phyloP scores from a whole-genome alignment of 2,329 filamentous ascomycete species.

The Salinomyces thailandicus region DNA sequence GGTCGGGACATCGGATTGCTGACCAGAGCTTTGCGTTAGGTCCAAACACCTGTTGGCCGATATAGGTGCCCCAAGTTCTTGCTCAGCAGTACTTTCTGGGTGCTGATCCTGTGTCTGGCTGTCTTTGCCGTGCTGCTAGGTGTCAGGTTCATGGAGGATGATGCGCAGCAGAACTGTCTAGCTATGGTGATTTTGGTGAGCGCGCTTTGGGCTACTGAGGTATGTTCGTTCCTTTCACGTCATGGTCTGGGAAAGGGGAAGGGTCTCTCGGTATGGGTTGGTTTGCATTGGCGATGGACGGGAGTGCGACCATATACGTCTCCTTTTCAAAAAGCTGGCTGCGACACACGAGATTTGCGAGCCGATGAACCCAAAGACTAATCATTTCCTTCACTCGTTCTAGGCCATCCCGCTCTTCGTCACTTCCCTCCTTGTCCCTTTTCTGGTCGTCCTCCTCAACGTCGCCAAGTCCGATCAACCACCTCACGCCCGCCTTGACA shows the following conservation, averaged over 20 bases:
- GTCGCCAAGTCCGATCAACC: constrained; percentile 71
- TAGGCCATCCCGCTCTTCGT: constrained; percentile 93
- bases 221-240: no score
- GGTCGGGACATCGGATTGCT: no score
- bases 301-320: no score
- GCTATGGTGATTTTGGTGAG: constrained; percentile 91
- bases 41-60: constrained; percentile 69
- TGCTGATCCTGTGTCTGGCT: constrained; percentile 57
- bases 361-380: not conserved
- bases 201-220: constrained; percentile 91
- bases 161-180: constrained; percentile 91
- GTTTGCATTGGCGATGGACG: no score
- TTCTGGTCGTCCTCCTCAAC: constrained; percentile 75
- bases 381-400: constrained; percentile 1
- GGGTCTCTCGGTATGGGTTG: no score
- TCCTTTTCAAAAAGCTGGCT: constrained; percentile 1
- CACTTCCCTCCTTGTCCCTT: constrained; percentile 85
- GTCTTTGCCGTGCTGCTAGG: constrained; percentile 66
- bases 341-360: no score
- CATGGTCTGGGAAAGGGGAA: no score
- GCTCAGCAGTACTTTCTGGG: constrained; percentile 69
- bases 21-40: no score
- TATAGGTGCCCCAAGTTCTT: constrained; percentile 72
- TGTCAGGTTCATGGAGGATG: constrained; percentile 70
- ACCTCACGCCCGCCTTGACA: constrained; percentile 59